Evolutionary conservation across 1,284 basidiomycete species (phyloP), one percentile per base, ranked within the genome.

Genomic region (Cystobasidium pallidum): DNA sequence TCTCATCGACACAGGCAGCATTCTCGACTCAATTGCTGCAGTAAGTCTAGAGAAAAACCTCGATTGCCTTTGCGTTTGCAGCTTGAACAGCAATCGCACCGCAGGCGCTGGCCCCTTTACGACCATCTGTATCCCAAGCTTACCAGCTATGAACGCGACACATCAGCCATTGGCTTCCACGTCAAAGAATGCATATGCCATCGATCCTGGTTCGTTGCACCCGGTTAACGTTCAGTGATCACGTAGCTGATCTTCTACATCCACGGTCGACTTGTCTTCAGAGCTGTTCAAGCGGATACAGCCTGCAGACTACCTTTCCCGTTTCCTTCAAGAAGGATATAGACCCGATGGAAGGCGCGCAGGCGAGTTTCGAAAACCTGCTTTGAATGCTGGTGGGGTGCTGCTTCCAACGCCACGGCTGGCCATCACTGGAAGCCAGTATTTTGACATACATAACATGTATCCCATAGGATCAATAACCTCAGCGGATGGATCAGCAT

Each of bases 401-500:
- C 26, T 59, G 26, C 51, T 24, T 6, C 43, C 19, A 21, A 6
- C 13, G 24, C 2, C 13, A n/a, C 41, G 24, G 7, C 10, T 34
- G 39, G 15, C 32, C n/a, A 47, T 41, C 32, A 8, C 24, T 32
- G 39, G 39, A n/a, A 52, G 1, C 2, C 6, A 36, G 13, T 32
- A 15, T 39, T 30, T 30, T 30, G 19, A 6, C 15, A 41, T 8
- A 41, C 39, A 41, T 41, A n/a, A n/a, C n/a, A n/a, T 39, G 36
- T 19, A 45, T 45, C 43, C 30, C 7, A 49, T 15, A 88, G 91
- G 91, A 66, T 94, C 92, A 0, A 90, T 97, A 81, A 89, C 89
- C 0, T 95, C 93, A 0, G 92, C 94, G 0, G 86, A 94, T 76
- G 92, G 93, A 0, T 95, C 92, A 2, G 88, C 92, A 0, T 87